Base-by-base conservation (phyloP, 345 rosid species). In the Populus nigra region DNA sequence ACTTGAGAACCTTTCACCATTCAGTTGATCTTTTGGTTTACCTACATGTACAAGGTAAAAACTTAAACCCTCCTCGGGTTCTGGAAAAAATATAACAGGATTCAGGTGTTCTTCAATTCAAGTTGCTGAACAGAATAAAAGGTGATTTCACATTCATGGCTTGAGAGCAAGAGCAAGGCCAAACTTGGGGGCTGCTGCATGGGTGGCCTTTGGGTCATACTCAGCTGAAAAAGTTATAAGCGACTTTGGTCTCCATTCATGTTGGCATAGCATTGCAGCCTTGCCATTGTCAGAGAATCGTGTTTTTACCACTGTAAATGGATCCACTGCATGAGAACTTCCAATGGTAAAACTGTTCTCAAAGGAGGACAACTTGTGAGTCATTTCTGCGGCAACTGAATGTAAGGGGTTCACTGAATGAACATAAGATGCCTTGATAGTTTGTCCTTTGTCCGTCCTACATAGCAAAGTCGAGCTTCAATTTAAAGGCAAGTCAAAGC, bases 171-270 rank as follows among this genome's bases (percentile, higher is more conserved):
- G 80, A 18, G 96, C 90, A 8, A 91, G 92, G 78, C 98, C 98
- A 22, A 88, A 20, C 89, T 86, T 91, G 2, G 95, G 92, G 39
- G 89, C 76, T 7, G 72, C 57, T 67, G 91, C 83, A 77, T 80
- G 83, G 65, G 76, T 74, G 71, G 90, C 80, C 81, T 88, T 90
- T 1, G 92, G 75, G 79, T 93, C 96, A 43, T 85, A 88, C 84
- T 93, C 98, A 0, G 91, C 92, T 4, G 98, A 93, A 50, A 93
- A 55, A 0, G 91, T 93, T 31, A 90, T 47, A 27, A 86, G 85
- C 3, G 98, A 93, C 73, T 88, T 91, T 1, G 92, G 92, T 84
- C 96, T 89, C 98, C 98, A 93, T 78, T 89, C 94, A 38, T 80
- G 88, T 80, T 93, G 94, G 73, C 81, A 86, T 18, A 87, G 86